Evolutionary conservation across 345 rosid genomes (phyloP).

Genomic region (Populus tremula): DNA sequence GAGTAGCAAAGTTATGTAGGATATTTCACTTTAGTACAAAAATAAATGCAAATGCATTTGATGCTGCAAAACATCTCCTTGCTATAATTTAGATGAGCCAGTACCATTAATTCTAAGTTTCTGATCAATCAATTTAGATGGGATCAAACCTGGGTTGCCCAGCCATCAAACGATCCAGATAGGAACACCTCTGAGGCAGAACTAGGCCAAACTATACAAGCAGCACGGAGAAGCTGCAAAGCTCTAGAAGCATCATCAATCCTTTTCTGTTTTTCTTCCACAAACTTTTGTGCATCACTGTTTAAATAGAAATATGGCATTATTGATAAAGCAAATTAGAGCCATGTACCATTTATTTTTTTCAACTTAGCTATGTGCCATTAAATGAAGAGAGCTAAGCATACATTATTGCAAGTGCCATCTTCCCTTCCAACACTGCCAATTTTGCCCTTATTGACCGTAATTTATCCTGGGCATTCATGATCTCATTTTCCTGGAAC

Average conservation of each 20-base stretch:
- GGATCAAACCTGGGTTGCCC: slow-evolving; percentile 75
- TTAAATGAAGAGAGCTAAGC: slow-evolving; percentile 16
- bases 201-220: slow-evolving; percentile 82
- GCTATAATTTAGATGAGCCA: not conserved
- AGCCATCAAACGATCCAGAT: slow-evolving; percentile 90
- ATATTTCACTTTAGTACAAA: not conserved
- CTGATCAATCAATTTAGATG: not conserved
- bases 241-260: slow-evolving; percentile 63
- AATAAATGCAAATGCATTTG: not conserved
- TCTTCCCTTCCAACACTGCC: slow-evolving; percentile 85
- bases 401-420: slow-evolving; percentile 75
- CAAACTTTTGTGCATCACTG: slow-evolving; percentile 72
- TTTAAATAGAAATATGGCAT: slow-evolving; percentile 11
- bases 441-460: slow-evolving; percentile 79
- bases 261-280: slow-evolving; percentile 71
- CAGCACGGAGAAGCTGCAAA: slow-evolving; percentile 55
- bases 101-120: not conserved
- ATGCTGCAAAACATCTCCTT: not conserved
- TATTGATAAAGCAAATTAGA: slow-evolving; percentile 7
- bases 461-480: slow-evolving; percentile 58
- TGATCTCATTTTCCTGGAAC: slow-evolving; percentile 76
- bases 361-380: not conserved
- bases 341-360: not conserved
- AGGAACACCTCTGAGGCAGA: slow-evolving; percentile 77
- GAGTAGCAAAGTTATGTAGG: not conserved